Evolutionary conservation across 2,329 filamentous ascomycete genomes (phyloP).

Genomic region (Epichloe typhina): DNA sequence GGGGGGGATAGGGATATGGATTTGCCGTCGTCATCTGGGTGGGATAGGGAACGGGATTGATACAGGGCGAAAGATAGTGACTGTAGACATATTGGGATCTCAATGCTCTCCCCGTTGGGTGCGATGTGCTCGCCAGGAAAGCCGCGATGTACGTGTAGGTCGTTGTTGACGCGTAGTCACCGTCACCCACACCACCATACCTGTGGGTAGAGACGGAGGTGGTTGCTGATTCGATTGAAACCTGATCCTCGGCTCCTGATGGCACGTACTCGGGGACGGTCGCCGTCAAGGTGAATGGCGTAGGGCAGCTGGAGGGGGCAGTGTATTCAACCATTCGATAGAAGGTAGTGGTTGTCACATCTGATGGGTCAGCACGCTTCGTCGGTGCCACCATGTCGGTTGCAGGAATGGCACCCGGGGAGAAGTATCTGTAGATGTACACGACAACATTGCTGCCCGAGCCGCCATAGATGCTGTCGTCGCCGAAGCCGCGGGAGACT

Average conservation of each 20-base stretch:
- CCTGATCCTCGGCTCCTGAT: slow-evolving; percentile 2
- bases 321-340: slow-evolving; percentile 11
- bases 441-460: no score
- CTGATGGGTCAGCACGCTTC: background rate
- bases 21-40: no score
- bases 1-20: background rate
- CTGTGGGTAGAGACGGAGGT: background rate
- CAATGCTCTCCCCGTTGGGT: background rate
- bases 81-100: slow-evolving; percentile 7
- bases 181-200: background rate
- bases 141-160: slow-evolving; percentile 8
- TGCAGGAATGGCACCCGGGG: background rate
- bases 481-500: no score
- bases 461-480: no score
- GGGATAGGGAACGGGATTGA: slow-evolving; percentile 4
- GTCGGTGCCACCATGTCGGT: background rate
- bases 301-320: slow-evolving; percentile 16
- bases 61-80: slow-evolving; percentile 10
- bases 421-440: background rate
- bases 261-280: slow-evolving; percentile 6
- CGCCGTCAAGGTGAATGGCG: slow-evolving; percentile 14
- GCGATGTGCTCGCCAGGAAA: slow-evolving; percentile 7
- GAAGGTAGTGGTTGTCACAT: slow-evolving; percentile 7
- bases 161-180: background rate
- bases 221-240: slow-evolving; percentile 4